Evolutionary conservation across 306 rosid genomes (phyloP).

Genomic region (Vigna unguiculata): DNA sequence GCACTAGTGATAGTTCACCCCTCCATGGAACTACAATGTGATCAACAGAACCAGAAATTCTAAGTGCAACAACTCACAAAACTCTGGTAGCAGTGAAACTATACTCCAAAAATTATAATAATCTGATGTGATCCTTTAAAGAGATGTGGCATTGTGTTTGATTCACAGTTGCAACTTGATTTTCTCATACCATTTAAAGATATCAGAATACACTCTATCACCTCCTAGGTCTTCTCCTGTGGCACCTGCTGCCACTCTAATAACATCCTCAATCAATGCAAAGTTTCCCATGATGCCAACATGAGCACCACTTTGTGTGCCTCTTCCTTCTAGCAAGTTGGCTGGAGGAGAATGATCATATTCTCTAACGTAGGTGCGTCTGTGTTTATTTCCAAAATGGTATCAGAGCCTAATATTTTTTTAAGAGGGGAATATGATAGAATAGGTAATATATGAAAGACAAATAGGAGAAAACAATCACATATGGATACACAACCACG

Average conservation of each 20-base stretch:
- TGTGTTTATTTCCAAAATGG: too few species aligned
- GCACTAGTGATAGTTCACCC: slow-evolving; percentile 32
- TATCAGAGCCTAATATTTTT: too few species aligned
- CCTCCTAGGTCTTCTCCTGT: slow-evolving; percentile 80
- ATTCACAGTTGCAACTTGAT: slow-evolving; percentile 60
- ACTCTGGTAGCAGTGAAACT: slow-evolving; percentile 20
- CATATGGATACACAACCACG: too few species aligned
- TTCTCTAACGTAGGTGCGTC: slow-evolving; percentile 65
- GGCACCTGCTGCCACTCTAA: slow-evolving; percentile 85
- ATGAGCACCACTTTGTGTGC: slow-evolving; percentile 88
- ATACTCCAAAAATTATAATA: slow-evolving; percentile 37
- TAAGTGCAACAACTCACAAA: neutral
- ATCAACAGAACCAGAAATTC: slow-evolving; percentile 25
- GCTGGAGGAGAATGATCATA: slow-evolving; percentile 85
- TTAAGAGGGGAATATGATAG: too few species aligned
- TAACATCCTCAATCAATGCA: slow-evolving; percentile 77
- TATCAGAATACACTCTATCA: slow-evolving; percentile 71
- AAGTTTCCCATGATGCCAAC: slow-evolving; percentile 94
- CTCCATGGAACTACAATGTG: slow-evolving; percentile 8
- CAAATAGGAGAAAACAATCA: too few species aligned
- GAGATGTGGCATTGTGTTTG: neutral
- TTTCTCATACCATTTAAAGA: slow-evolving; percentile 81
- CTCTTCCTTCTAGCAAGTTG: slow-evolving; percentile 78
- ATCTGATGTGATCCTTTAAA: neutral
- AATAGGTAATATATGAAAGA: too few species aligned